Conservation (phyloP, 768 basidiomycete genomes). For the Fistulinella prunicolor region DNA sequence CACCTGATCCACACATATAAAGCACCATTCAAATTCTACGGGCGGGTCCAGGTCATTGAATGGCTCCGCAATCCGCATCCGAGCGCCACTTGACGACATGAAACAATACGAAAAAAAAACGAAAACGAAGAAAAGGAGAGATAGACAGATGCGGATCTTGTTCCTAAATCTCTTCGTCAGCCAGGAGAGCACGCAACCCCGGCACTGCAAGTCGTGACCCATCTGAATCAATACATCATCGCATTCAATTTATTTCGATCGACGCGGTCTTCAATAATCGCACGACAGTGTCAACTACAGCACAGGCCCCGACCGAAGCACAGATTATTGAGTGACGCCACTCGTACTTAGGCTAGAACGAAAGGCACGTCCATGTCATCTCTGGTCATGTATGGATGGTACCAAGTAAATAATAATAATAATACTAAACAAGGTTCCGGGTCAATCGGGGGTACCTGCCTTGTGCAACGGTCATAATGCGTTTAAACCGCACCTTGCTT, state of each 20-base stretch:
- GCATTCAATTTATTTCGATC: conserved; percentile 6
- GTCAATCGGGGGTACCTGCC: conserved; percentile 19
- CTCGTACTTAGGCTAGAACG: no score
- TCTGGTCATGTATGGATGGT: conserved; percentile 1
- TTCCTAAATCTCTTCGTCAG: conserved; percentile 16
- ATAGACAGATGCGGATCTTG: conserved; percentile 2
- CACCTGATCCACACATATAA: background rate
- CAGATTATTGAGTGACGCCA: no score
- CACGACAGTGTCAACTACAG: no score
- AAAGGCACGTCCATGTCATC: background rate
- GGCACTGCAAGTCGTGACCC: background rate
- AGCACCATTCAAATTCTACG: background rate
- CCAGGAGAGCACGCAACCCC: background rate
- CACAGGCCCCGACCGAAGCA: no score
- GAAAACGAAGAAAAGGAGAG: background rate
- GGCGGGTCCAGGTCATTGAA: background rate
- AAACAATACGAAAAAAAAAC: no score
- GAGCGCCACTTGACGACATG: conserved; percentile 1
- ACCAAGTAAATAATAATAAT: background rate
- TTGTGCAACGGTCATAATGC: conserved; percentile 20
- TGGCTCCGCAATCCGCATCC: no score
- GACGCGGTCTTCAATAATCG: conserved; percentile 1
- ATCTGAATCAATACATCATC: no score
- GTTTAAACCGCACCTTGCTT: conserved; percentile 15
- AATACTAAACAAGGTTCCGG: conserved; percentile 29